Evolutionary conservation across 805 yeast genomes (phyloP).

Genomic region (Komagataella populi): DNA sequence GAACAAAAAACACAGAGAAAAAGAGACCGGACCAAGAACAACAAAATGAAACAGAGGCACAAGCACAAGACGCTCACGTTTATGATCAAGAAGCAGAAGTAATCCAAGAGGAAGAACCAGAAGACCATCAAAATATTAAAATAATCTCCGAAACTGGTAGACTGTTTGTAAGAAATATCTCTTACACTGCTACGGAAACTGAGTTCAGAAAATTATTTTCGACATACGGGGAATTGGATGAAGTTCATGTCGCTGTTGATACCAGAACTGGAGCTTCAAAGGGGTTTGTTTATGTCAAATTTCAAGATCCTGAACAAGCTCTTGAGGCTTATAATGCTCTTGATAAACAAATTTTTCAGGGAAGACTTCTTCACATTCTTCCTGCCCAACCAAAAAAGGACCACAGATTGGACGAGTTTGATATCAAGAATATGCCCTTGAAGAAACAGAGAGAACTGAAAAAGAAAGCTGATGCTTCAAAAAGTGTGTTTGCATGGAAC

Average conservation of each 20-base stretch:
- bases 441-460: constrained; percentile 83
- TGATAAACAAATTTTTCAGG: constrained; percentile 89
- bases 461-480: constrained; percentile 73
- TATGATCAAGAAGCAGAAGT: neutral
- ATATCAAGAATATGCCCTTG: constrained; percentile 77
- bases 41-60: constrained; percentile 4
- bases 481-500: constrained; percentile 88
- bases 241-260: constrained; percentile 87
- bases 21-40: constrained; percentile 2
- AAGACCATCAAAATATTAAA: constrained; percentile 32
- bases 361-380: constrained; percentile 78
- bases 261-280: constrained; percentile 82
- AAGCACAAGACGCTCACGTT: neutral
- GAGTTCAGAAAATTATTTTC: constrained; percentile 60
- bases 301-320: constrained; percentile 57
- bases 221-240: constrained; percentile 61
- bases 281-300: constrained; percentile 83
- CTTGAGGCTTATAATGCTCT: constrained; percentile 55
- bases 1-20: constrained; percentile 1
- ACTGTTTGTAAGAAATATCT: constrained; percentile 75
- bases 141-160: constrained; percentile 63
- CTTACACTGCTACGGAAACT: constrained; percentile 64
- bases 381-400: constrained; percentile 77
- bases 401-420: constrained; percentile 82
- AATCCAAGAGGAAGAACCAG: constrained; percentile 12